Evolutionary conservation across 2,329 filamentous ascomycete species (phyloP).

Genomic region (Talaromyces marneffei): DNA sequence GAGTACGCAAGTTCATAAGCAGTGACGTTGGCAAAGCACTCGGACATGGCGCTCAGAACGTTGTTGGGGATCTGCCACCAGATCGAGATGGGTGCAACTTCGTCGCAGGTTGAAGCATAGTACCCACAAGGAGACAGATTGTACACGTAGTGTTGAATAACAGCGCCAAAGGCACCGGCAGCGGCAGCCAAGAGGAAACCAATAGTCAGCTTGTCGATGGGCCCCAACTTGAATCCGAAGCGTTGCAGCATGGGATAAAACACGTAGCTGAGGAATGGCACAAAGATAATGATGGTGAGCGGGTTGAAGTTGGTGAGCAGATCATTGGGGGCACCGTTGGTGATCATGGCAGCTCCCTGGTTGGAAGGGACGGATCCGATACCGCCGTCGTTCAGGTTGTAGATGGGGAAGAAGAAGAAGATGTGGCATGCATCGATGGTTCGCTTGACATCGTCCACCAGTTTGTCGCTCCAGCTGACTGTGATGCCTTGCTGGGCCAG

Average conservation of each 20-base stretch:
- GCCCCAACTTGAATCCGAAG: conserved; percentile 43
- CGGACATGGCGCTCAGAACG: conserved; percentile 51
- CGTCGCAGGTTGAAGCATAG: conserved; percentile 34
- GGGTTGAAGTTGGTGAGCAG: conserved; percentile 48
- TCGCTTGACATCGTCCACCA: conserved; percentile 33
- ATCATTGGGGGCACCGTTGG: conserved; percentile 48
- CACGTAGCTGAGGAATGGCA: conserved; percentile 45
- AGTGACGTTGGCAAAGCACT: conserved; percentile 55
- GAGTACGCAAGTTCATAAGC: conserved; percentile 71
- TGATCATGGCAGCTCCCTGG: conserved; percentile 45
- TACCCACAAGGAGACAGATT: conserved; percentile 41
- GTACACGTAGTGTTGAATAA: conserved; percentile 46
- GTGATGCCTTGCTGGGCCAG: conserved; percentile 23
- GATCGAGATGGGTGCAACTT: conserved; percentile 36
- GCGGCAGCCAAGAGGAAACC: conserved; percentile 48
- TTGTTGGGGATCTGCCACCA: conserved; percentile 48
- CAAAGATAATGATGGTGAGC: conserved; percentile 43
- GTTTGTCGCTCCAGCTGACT: conserved; percentile 30
- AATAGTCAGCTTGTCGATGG: conserved; percentile 46
- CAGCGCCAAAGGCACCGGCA: conserved; percentile 33
- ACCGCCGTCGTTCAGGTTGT: conserved; percentile 40
- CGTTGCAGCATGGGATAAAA: conserved; percentile 44
- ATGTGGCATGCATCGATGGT: conserved; percentile 31
- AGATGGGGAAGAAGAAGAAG: conserved; percentile 37
- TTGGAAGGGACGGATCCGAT: conserved; percentile 47